Evolutionary conservation across 306 rosid species (phyloP), one percentile per base, ranked within the genome.

Genomic region (Cicer chorassanicum): DNA sequence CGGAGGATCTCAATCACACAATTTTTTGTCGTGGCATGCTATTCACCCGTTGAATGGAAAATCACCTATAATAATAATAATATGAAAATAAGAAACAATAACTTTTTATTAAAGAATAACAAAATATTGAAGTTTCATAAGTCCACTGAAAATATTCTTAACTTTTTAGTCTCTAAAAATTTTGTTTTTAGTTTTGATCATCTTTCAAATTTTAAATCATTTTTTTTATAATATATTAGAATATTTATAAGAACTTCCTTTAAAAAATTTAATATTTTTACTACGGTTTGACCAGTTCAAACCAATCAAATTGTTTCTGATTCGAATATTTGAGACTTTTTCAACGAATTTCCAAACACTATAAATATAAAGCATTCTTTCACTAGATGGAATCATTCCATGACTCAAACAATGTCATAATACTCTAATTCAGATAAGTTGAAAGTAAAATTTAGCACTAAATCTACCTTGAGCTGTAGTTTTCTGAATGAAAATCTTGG

Each of bases 401-500:
- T 14, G 8, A n/a, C 19, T 1, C 19, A 50, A 50, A 50, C 15
- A 50, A 18, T 54, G 36, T 19, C 61, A 54, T 54, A 18, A 16
- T 54, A 16, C 24, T 15, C 59, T 15, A 7, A 53, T 14, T 16
- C 24, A 7, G 1, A 9, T 53, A 16, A 53, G 29, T 53, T 54
- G 10, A 54, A 18, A 54, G 60, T 21, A 21, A 13, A 59, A 29
- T 24, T 29, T 6, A 29, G 14, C 64, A 21, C 15, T 66, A n/a
- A 9, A 55, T 9, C 38, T 19, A 13, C 19, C 62, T 9, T 55
- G 62, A 55, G n/a, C 62, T 55, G 36, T 55, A 56, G 38, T 21
- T 59, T 29, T 59, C 34, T n/a, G 48, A 7, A 49, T 29, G 54
- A 78, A 70, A 59, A 74, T 40, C 39, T 67, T 73, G 84, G 73